Evolutionary conservation across 1,284 basidiomycete species (phyloP).

Genomic region (Ceratobasidium papillatum): DNA sequence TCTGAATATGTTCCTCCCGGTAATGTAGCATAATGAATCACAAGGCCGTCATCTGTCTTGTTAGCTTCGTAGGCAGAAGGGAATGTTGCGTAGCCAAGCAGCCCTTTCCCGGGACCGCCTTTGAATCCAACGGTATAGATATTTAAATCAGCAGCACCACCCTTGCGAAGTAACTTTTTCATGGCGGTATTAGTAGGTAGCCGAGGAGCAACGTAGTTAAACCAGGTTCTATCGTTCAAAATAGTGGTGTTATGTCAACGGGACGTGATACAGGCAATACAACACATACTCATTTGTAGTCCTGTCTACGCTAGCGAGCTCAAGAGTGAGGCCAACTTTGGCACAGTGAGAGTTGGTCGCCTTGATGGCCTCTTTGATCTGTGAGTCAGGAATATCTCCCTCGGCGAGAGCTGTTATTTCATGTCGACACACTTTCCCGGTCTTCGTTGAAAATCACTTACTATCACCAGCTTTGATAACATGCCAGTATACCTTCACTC

Average conservation of each 20-base stretch:
- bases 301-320: conserved; percentile 46
- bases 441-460: neutral
- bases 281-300: conserved; percentile 45
- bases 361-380: conserved; percentile 45
- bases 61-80: conserved; percentile 39
- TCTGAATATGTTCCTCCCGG: conserved; percentile 47
- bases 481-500: conserved; percentile 40
- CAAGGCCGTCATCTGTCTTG: conserved; percentile 46
- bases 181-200: conserved; percentile 44
- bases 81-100: conserved; percentile 47
- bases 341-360: conserved; percentile 48
- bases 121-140: conserved; percentile 47
- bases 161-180: conserved; percentile 47
- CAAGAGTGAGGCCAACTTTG: conserved; percentile 46
- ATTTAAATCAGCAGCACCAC: conserved; percentile 47
- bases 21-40: conserved; percentile 45
- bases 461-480: conserved; percentile 31
- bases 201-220: conserved; percentile 44
- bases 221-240: conserved; percentile 43
- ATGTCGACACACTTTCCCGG: neutral
- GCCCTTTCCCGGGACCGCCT: conserved; percentile 33
- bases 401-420: conserved; percentile 15
- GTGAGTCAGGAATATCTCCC: conserved; percentile 33
- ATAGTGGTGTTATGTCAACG: too few species aligned
- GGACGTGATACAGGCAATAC: too few species aligned